Evolutionary conservation across 2,329 filamentous ascomycete species (phyloP), one percentile per base, ranked within the genome.

Genomic region (Geosmithia flava): DNA sequence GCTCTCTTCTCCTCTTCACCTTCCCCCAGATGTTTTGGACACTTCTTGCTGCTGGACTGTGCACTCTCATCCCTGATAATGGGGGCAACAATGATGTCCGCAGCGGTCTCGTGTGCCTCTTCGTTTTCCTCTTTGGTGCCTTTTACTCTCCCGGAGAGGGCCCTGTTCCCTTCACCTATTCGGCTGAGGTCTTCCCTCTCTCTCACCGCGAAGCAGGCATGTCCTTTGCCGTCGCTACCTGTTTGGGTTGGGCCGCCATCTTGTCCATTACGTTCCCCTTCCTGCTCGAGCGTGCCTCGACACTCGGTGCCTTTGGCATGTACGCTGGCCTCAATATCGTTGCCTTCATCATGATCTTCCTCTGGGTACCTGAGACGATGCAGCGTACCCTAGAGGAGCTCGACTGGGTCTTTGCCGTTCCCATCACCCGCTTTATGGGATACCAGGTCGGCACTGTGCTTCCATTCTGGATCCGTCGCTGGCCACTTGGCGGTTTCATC

Each of bases 101-200:
- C 49, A 66, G 78, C 23, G 74, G 67, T 33, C 59, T 77, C 0
- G 72, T 83, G 33, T 77, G 79, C 2, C 63, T 81, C 4, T 83
- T 83, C 51, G 67, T 83, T 52, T 85, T 78, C 62, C 58, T 85
- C 15, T 85, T 84, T 52, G 76, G 73, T 1, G 61, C 76, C 7
- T 81, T 82, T 54, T 83, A 83, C 62, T 81, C 76, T 0, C 77
- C 79, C 0, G 80, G 80, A 17, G 78, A 82, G 62, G 80, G 80
- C 0, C 71, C 77, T 0, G 78, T 82, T 0, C 78, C 78, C 0
- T 82, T 80, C 59, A 73, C 74, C 17, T 81, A 81, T 65, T 73
- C 68, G 0, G 77, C 80, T 3, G 80, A 83, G 56, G 77, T 81
- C 13, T 83, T 80, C 59, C 80, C 80, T 1, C 70, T 83, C 0